A percentile compares a stretch with the other conserved stretches of the same genome.
phyloP scores from a whole-genome alignment of 1,139 yeast genomes.

The Meyerozyma athensensis region DNA sequence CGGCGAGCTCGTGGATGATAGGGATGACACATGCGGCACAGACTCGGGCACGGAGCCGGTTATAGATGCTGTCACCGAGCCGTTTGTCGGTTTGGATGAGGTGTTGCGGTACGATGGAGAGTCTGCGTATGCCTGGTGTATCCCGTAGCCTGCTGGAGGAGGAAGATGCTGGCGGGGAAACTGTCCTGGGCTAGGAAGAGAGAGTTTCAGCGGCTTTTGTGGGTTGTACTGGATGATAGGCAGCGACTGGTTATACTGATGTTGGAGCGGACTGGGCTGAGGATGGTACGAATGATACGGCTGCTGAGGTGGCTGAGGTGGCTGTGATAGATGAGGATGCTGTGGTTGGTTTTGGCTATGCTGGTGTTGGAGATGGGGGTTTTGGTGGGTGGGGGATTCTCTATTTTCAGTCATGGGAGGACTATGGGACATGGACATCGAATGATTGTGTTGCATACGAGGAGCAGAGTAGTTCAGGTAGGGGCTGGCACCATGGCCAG shows the following conservation, averaged over 20 bases:
- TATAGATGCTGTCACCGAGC: not conserved
- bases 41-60: not conserved
- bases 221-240: not conserved
- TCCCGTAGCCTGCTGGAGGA: not conserved
- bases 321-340: not conserved
- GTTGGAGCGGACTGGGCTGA: not conserved
- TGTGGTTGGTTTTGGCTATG: not conserved
- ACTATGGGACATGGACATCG: no score
- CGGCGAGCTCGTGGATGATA: not conserved
- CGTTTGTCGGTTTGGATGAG: not conserved
- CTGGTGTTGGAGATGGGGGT: not conserved
- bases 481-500: not conserved
- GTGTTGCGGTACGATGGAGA: not conserved
- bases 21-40: not conserved
- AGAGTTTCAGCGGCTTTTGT: not conserved
- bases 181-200: constrained; percentile 2
- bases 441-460: not conserved
- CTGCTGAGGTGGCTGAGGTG: not conserved
- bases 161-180: constrained; percentile 2
- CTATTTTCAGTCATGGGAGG: not conserved
- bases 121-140: not conserved
- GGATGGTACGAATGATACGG: not conserved
- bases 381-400: not conserved
- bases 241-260: not conserved
- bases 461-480: no score